Conservation (phyloP, 345 rosid species). For the Brassica rapa region DNA sequence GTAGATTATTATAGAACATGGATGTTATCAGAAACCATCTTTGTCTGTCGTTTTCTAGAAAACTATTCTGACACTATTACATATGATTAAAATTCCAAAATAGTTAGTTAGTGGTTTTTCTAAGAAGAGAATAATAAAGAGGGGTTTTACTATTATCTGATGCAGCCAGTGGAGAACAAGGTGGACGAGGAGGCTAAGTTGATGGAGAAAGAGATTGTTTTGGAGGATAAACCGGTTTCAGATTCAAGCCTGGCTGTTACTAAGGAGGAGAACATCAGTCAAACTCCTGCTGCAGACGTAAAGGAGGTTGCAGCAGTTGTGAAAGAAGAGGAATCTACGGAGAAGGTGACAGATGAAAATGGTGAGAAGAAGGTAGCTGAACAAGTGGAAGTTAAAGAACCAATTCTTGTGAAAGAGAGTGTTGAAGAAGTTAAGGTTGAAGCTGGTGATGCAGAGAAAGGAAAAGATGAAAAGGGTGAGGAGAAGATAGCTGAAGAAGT, state of each 20-base stretch:
- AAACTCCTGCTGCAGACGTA: conserved; percentile 17
- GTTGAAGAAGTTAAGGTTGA: conserved; percentile 1
- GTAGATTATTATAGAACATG: conserved; percentile 17
- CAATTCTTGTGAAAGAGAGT: conserved; percentile 6
- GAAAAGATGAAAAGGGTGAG: conserved; percentile 26
- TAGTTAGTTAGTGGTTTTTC: background rate
- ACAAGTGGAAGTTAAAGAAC: conserved; percentile 24
- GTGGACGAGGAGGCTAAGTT: conserved; percentile 29
- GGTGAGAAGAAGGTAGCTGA: conserved; percentile 33
- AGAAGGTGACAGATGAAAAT: conserved; percentile 13
- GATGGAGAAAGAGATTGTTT: conserved; percentile 36
- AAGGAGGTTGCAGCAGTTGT: conserved; percentile 28
- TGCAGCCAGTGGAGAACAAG: conserved; percentile 36
- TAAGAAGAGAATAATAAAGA: background rate
- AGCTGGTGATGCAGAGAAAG: background rate
- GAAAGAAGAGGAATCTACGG: conserved; percentile 29
- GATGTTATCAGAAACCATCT: conserved; percentile 8
- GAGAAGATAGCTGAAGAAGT: conserved; percentile 23
- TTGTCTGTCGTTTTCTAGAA: conserved; percentile 10
- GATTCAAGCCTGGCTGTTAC: background rate
- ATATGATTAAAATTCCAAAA: background rate
- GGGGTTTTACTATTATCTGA: conserved; percentile 26
- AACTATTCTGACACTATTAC: background rate
- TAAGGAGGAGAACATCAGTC: conserved; percentile 19
- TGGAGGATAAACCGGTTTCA: conserved; percentile 8